phyloP scores from a whole-genome alignment of 2,329 filamentous ascomycete species.

The Conoideocrella luteorostrata region DNA sequence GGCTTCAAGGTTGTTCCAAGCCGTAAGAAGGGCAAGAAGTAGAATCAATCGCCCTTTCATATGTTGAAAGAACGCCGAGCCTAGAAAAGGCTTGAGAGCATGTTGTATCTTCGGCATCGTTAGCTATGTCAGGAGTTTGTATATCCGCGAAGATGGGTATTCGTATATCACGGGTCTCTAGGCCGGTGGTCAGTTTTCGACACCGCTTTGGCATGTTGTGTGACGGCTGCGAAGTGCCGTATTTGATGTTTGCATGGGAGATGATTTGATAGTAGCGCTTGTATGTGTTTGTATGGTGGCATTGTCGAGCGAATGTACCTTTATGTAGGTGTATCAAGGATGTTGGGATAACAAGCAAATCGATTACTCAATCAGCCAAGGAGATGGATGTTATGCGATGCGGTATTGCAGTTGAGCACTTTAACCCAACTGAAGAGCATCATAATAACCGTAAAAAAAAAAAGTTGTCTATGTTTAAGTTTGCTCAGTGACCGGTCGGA shows the following conservation, averaged over 20 bases:
- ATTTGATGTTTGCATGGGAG: not conserved
- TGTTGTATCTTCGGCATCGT: no score
- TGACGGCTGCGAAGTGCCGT: not conserved
- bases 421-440: no score
- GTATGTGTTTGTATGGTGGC: not conserved
- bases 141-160: no score
- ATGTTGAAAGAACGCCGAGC: conserved; percentile 11
- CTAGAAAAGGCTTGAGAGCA: not conserved
- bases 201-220: not conserved
- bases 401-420: no score
- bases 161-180: no score
- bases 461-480: not conserved
- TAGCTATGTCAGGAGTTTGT: no score
- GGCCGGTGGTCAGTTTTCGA: not conserved
- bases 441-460: not conserved
- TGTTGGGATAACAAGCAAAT: no score
- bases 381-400: no score
- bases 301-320: not conserved
- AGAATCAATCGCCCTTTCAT: conserved; percentile 17
- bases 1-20: conserved; percentile 85
- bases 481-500: no score
- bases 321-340: no score
- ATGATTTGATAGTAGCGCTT: not conserved
- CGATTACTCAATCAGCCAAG: no score
- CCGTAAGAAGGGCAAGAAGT: conserved; percentile 88